Base-by-base conservation (phyloP, 306 rosid species). In the Morella rubra region DNA sequence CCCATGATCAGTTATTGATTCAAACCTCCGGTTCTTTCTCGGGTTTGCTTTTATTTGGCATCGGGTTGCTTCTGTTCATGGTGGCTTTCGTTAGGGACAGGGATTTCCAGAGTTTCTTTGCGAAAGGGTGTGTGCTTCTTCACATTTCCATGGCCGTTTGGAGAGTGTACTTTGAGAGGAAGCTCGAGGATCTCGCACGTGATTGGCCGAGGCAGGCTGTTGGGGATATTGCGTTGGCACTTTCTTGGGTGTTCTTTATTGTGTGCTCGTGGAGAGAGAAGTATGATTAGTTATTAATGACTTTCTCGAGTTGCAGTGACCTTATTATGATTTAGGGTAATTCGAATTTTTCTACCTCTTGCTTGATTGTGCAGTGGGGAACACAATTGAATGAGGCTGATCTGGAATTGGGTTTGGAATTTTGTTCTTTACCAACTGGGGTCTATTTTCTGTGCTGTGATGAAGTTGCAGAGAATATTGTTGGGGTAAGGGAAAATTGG, bases 101-200 rank as follows among this genome's bases (percentile, higher is more conserved):
- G 64, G 90, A 92, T 72, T 95, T 95, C 47, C 99, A 95, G 60
- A 87, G 89, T 67, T 95, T 90, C 86, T 95, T 95, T 82, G 93
- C 99, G 8, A 92, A 87, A 87, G 97, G 96, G 14, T 89, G 99
- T 81, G 85, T 85, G 13, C 55, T 89, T 73, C 92, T 95, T 86
- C 99, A 95, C 84, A 62, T 92, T 37, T 88, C 91, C 14, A 87
- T 90, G 99, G 97, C 97, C 24, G 71, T 84, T 4, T 95, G 99
- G 97, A 87, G 99, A 82, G 90, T 88, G 45, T 86, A 71, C 81
- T 90, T 94, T 71, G 90, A 71, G 78, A 80, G 91, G 60, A 84
- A 88, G 49, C 76, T 89, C 37, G 91, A 90, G 74, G 95, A 86
- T 52, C 91, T 94, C 42, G 90, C 91, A 7, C 41, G 67, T 19